Evolutionary conservation across 495 filamentous ascomycete species (phyloP).

Genomic region (Physcia stellaris): DNA sequence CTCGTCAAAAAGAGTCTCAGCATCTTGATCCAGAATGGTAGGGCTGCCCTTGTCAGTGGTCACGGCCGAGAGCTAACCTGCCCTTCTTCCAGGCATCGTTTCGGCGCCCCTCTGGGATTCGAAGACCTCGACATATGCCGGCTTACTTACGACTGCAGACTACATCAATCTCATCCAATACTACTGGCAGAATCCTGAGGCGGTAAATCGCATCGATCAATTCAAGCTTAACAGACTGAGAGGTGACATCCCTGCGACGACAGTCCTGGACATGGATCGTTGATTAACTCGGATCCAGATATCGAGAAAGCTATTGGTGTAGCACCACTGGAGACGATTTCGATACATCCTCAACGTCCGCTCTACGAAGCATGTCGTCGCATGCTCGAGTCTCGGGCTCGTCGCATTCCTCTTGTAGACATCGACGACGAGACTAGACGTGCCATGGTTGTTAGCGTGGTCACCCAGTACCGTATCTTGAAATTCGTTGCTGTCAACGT

Average conservation of each 20-base stretch:
- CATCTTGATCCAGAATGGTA: slow-evolving; percentile 96
- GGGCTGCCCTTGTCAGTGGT: too few species aligned
- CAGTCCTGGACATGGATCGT: not conserved
- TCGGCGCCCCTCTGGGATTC: slow-evolving; percentile 98
- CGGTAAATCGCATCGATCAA: slow-evolving; percentile 77
- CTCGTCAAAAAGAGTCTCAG: slow-evolving; percentile 95
- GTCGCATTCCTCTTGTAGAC: slow-evolving; percentile 88
- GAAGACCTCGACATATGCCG: slow-evolving; percentile 82
- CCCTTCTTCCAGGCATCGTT: slow-evolving; percentile 63
- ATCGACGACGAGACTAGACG: slow-evolving; percentile 88
- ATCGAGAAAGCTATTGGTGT: slow-evolving; percentile 91
- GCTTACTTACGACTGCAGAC: slow-evolving; percentile 86
- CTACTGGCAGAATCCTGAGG: slow-evolving; percentile 95
- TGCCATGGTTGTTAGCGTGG: slow-evolving; percentile 86
- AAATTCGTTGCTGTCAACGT: slow-evolving; percentile 99
- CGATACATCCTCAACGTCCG: slow-evolving; percentile 75
- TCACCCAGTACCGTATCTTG: slow-evolving; percentile 95
- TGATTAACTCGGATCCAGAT: slow-evolving; percentile 29
- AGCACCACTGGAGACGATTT: slow-evolving; percentile 84
- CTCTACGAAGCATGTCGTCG: slow-evolving; percentile 90
- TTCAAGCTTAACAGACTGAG: slow-evolving; percentile 87
- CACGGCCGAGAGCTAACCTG: slow-evolving; percentile 1
- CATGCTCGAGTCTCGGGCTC: slow-evolving; percentile 85
- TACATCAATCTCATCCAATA: slow-evolving; percentile 99
- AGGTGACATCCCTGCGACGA: slow-evolving; percentile 38